These are phyloP conservation scores for Abelmoschus esculentus DNA, from an alignment of 345 rosid genomes.

Conservation along the genomic window DNA sequence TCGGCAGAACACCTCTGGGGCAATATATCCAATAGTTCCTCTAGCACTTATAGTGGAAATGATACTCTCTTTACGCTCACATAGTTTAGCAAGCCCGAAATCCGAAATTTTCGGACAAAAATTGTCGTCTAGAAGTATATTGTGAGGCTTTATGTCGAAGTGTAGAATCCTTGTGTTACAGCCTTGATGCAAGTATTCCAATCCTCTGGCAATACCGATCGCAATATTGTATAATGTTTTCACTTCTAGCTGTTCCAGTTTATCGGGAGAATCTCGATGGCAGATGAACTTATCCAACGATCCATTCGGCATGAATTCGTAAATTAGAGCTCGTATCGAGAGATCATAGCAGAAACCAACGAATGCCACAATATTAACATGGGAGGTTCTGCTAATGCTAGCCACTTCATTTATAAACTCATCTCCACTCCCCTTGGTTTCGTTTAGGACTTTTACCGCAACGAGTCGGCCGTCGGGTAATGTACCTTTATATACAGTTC, in stretches of 20 bases:
- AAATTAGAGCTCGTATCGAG: constrained; percentile 4
- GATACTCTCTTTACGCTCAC: constrained; percentile 15
- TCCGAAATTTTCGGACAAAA: constrained; percentile 27
- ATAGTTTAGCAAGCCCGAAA: constrained; percentile 33
- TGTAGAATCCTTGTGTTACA: constrained; percentile 31
- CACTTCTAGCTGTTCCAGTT: background rate
- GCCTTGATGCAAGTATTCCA: constrained; percentile 31
- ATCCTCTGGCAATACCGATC: constrained; percentile 23
- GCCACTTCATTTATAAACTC: constrained; percentile 14
- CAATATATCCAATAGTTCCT: constrained; percentile 24
- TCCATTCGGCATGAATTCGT: constrained; percentile 18
- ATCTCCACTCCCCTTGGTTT: constrained; percentile 8
- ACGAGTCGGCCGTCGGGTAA: constrained; percentile 9
- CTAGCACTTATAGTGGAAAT: constrained; percentile 19
- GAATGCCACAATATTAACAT: constrained; percentile 8
- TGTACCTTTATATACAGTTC: constrained; percentile 5
- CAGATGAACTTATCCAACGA: constrained; percentile 12
- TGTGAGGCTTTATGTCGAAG: constrained; percentile 33
- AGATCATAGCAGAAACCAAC: constrained; percentile 8
- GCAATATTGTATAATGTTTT: constrained; percentile 12
- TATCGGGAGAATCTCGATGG: background rate
- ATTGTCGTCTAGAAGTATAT: constrained; percentile 21
- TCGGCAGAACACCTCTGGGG: constrained; percentile 23
- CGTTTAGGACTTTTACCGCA: constrained; percentile 7
- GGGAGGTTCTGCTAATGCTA: constrained; percentile 9